Base-by-base conservation (phyloP, 2,329 filamentous ascomycete genomes). In the Dactylellina sp. region DNA sequence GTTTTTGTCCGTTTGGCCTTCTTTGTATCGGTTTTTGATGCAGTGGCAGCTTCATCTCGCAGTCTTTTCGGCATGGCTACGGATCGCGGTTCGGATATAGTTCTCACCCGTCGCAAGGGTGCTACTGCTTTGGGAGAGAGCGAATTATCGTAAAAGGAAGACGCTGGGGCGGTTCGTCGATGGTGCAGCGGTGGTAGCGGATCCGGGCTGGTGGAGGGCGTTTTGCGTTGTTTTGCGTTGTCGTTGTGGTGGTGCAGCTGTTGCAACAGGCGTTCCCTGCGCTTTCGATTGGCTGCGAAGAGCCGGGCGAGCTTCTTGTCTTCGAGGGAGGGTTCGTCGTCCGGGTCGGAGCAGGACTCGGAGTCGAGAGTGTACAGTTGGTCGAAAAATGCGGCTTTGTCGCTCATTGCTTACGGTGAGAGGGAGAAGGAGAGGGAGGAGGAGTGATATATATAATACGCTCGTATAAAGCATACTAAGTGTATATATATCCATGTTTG, bases 171-270 rank as follows among this genome's bases (percentile, higher is more conserved):
- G 14, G 55, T 55, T 1, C 22, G 35, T 20, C 55, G 64, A 28
- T 61, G 64, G 18, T 37, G 61, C 22, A 64, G 32, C 7, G 14
- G 12, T 11, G 44, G 60, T 37, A 5, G 37, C 28, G n/a, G 66
- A 42, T 68, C 24, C 25, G 53, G 32, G 7, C 9, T 32, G 49
- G 25, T 42, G n/a, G 32, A 16, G 25, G n/a, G n/a, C n/a, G n/a
- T 22, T 55, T 63, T 64, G 57, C 63, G 68, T 64, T 75, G 70
- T 16, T 25, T 56, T 53, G 61, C 76, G 76, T 68, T 56, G 64
- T 11, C 52, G 49, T 49, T 75, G 76, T n/a, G n/a, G n/a, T n/a
- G n/a, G n/a, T n/a, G n/a, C n/a, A n/a, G n/a, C n/a, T n/a, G n/a
- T n/a, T n/a, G n/a, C n/a, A n/a, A n/a, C 46, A 70, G 77, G 24